phyloP scores from a whole-genome alignment of 148 eudicot genomes.

The Spergularia marina region DNA sequence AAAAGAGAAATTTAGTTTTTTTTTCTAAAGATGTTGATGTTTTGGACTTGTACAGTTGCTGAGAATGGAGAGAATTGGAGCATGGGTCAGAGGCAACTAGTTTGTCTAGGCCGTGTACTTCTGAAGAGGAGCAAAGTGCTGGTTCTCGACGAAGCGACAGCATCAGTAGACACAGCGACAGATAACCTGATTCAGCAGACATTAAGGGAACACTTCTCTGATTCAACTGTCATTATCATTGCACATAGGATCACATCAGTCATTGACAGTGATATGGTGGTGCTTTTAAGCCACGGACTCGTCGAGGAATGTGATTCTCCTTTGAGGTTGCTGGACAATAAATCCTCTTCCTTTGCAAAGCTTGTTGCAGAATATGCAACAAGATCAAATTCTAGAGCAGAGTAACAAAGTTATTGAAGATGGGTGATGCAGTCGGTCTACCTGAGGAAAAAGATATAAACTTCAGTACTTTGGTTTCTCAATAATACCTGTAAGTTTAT shows the following conservation, averaged over 20 bases:
- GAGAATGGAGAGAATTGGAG: slow-evolving; percentile 29
- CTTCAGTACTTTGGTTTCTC: no score
- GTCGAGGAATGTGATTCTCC: slow-evolving; percentile 22
- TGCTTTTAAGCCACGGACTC: slow-evolving; percentile 15
- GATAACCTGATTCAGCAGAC: slow-evolving; percentile 25
- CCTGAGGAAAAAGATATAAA: no score
- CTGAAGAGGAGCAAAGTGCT: slow-evolving; percentile 18
- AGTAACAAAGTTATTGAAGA: no score
- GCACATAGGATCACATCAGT: slow-evolving; percentile 31
- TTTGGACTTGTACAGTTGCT: neutral
- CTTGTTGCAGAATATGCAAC: slow-evolving; percentile 24
- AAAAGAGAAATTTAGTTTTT: neutral
- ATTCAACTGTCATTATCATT: slow-evolving; percentile 21
- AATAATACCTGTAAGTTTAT: no score
- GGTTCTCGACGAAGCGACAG: slow-evolving; percentile 26
- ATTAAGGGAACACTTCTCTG: slow-evolving; percentile 13
- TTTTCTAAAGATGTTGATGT: neutral
- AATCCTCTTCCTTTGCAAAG: slow-evolving; percentile 19
- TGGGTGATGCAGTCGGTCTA: no score
- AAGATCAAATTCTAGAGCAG: slow-evolving; percentile 18
- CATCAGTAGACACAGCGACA: slow-evolving; percentile 23
- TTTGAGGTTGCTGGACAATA: slow-evolving; percentile 12
- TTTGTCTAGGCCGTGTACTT: slow-evolving; percentile 27
- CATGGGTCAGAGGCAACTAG: slow-evolving; percentile 25
- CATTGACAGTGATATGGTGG: slow-evolving; percentile 23